Evolutionary conservation across 2,329 filamentous ascomycete genomes (phyloP).

Genomic region (Lasiodiplodia sp.): DNA sequence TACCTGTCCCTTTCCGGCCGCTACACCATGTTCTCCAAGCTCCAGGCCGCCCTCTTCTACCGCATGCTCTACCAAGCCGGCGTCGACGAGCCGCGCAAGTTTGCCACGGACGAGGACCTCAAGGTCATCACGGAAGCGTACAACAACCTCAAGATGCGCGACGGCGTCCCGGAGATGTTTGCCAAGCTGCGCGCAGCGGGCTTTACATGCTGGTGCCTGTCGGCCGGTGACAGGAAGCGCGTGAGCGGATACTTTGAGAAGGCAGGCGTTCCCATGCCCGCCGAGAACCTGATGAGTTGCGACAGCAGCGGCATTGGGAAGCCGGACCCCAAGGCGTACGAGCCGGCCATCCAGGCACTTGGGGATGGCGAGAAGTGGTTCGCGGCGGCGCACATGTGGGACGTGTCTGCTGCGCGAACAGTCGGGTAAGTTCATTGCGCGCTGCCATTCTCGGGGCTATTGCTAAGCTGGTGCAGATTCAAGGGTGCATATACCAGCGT

Average conservation of each 20-base stretch:
- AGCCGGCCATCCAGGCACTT: constrained; percentile 53
- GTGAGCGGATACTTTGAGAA: constrained; percentile 62
- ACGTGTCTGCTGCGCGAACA: constrained; percentile 60
- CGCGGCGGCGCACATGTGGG: constrained; percentile 67
- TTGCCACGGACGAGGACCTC: constrained; percentile 54
- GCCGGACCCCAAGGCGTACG: constrained; percentile 58
- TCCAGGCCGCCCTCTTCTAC: constrained; percentile 58
- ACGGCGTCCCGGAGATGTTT: constrained; percentile 53
- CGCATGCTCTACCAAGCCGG: constrained; percentile 56
- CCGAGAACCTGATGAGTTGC: constrained; percentile 60
- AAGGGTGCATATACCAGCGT: constrained; percentile 62
- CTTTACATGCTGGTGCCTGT: constrained; percentile 63
- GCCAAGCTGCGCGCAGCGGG: constrained; percentile 52
- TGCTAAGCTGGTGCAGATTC: constrained; percentile 41
- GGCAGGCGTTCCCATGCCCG: constrained; percentile 58
- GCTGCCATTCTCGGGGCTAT: constrained; percentile 31
- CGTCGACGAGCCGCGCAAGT: constrained; percentile 50
- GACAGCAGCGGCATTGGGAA: constrained; percentile 59
- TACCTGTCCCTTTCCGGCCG: constrained; percentile 55
- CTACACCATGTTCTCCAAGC: constrained; percentile 53
- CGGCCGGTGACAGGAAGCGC: constrained; percentile 58
- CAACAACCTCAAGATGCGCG: constrained; percentile 40
- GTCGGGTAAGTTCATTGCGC: constrained; percentile 46
- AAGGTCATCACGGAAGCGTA: constrained; percentile 51
- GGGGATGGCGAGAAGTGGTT: constrained; percentile 58